Percentiles rank a stretch among this genome's conserved stretches.
phyloP scores from a whole-genome alignment of 345 rosid genomes.

The Brassica incana region DNA sequence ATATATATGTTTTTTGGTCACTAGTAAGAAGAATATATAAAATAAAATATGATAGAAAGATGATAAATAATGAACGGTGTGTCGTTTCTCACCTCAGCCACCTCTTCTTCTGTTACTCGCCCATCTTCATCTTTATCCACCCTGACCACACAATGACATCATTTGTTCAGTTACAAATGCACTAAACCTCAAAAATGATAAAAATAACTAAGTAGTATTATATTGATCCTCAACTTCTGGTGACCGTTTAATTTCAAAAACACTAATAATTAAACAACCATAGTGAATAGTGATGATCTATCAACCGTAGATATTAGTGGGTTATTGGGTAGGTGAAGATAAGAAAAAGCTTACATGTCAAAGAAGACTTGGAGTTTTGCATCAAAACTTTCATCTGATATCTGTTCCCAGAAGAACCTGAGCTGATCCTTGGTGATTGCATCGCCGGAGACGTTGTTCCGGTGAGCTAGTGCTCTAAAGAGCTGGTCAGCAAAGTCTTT shows the following conservation, averaged over 20 bases:
- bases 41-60: neutral
- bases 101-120: slow-evolving; percentile 83
- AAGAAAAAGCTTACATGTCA: slow-evolving; percentile 60
- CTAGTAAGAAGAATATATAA: neutral
- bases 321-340: slow-evolving; percentile 22
- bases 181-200: slow-evolving; percentile 6
- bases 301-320: slow-evolving; percentile 1
- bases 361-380: slow-evolving; percentile 85
- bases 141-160: slow-evolving; percentile 47
- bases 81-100: slow-evolving; percentile 56
- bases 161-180: slow-evolving; percentile 26
- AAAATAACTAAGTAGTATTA: neutral
- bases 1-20: neutral
- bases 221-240: neutral
- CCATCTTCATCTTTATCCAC: slow-evolving; percentile 86
- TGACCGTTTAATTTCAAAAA: slow-evolving; percentile 20
- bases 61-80: slow-evolving; percentile 29
- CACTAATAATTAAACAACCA: slow-evolving; percentile 3
- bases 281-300: neutral
- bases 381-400: slow-evolving; percentile 83
- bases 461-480: slow-evolving; percentile 71
- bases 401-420: slow-evolving; percentile 71
- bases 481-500: slow-evolving; percentile 83
- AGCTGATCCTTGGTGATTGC: slow-evolving; percentile 68
- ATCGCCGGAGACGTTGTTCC: slow-evolving; percentile 59